A percentile compares a stretch with the other conserved stretches of the same genome.
Conservation (phyloP, 2,329 filamentous ascomycete genomes). For the Colletotrichum cereale region DNA sequence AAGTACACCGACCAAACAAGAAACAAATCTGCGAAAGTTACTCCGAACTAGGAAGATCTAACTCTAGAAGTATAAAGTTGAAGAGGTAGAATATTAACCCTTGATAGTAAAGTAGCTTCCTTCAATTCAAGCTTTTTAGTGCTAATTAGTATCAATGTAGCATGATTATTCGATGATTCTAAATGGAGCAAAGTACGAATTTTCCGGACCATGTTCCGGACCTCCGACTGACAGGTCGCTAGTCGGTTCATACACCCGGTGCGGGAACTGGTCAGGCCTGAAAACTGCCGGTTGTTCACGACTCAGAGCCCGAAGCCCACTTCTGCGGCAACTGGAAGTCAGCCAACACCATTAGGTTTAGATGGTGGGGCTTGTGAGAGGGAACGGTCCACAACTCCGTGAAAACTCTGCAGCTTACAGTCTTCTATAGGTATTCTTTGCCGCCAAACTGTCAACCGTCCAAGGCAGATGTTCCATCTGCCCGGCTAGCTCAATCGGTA, state of each 20-base stretch:
- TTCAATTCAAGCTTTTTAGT: no score
- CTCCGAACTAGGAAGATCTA: not conserved
- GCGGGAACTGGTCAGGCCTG: not conserved
- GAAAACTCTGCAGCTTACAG: conserved; percentile 8
- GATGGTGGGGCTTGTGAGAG: conserved; percentile 1
- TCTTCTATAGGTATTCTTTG: not conserved
- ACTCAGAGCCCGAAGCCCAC: not conserved
- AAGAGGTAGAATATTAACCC: no score
- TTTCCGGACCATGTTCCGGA: no score
- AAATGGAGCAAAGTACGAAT: no score
- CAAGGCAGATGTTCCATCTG: conserved; percentile 40
- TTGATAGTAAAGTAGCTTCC: no score
- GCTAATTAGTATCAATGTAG: no score
- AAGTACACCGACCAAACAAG: not conserved
- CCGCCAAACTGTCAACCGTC: not conserved
- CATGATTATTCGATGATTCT: no score
- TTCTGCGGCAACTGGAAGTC: not conserved
- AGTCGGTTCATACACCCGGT: no score
- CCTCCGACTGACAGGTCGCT: no score
- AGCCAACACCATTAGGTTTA: not conserved
- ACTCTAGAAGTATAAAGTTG: not conserved
- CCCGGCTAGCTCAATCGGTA: conserved; percentile 78
- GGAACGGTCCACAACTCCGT: conserved; percentile 3
- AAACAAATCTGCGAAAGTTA: no score
- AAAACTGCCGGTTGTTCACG: not conserved